Evolutionary conservation across 2,329 filamentous ascomycete genomes (phyloP), one percentile per base, ranked within the genome.

Genomic region (Alternaria postmessia): DNA sequence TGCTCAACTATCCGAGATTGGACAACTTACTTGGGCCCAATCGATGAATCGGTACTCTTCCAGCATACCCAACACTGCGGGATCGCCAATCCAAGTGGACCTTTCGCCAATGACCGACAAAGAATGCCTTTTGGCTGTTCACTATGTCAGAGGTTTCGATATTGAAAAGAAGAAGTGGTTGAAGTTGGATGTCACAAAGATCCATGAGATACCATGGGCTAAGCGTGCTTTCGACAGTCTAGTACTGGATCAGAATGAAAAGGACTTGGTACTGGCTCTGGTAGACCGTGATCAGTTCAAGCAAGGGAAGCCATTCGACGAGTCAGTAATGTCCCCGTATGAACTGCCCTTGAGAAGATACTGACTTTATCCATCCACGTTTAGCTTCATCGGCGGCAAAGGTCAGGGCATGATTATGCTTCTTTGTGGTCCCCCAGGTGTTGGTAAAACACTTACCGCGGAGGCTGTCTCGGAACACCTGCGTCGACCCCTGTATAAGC

Each of bases 191-290:
- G 18, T 68, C 7, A 59, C 63, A 16, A 66, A 68, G 57, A 71
- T 85, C 26, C 77, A 80, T 41, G 70, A 75, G 16, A 83, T 85
- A 61, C 69, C 70, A 4, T 86, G 82, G 76, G 79, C 79, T 59
- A 67, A 75, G 0, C 68, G 72, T 3, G 83, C 84, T 4, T 85
- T 85, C 55, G 78, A 82, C n/a, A 80, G 75, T 20, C 73, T 86
- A 2, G 81, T 85, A n/a, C 70, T 85, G n/a, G 81, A 81, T 0
- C 63, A 74, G 16, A 75, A 78, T 20, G 80, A 84, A 60, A 85
- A 85, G 62, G 75, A 81, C 22, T 69, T 85, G 24, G 80, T 85
- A 47, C 75, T 83, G 4, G 81, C 81, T 6, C 78, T 85, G 65
- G 80, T 81, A 11, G 76, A 80, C 22, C 78, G 78, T 7, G 81